Evolutionary conservation across 2,329 filamentous ascomycete species (phyloP), one percentile per base, ranked within the genome.

Genomic region (Botryosphaeria dothidea): DNA sequence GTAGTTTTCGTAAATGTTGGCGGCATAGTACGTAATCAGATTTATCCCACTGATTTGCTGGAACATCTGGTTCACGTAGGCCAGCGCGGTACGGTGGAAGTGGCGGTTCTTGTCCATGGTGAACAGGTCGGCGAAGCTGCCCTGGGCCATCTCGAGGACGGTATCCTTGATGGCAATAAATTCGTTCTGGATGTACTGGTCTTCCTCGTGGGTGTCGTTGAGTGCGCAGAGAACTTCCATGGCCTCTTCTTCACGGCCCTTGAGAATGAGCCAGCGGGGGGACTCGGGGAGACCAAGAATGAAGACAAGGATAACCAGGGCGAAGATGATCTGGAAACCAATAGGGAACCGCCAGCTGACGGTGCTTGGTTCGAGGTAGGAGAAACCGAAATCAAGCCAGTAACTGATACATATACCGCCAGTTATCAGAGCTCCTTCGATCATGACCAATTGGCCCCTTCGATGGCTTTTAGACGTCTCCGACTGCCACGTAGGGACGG

Each of bases 61-160:
- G 75, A 84, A 86, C 77, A 85, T 80, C 71, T 86, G 84, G 73
- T 85, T 86, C 74, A 85, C 80, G 68, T 86, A 86, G 66, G 82
- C 84, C 27, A 86, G 78, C 13, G 83, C 71, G 8, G 82, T 83
- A 63, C 85, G 83, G 74, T 86, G 84, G 67, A 86, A 79, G 73
- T 86, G 82, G 46, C 84, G 81, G 70, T 86, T 79, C 67, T 85
- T 82, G 66, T 78, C 81, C 80, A 85, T 85, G 67, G 83, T 86
- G 74, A 88, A 88, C 65, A 88, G 81, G 67, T 88, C 86, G 5
- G 74, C 73, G 75, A 87, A 87, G 27, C 77, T 79, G 27, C 83
- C 77, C 75, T 84, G 70, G 0, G 73, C 72, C 74, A 77, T 77
- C 63, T 77, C 75, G 38, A 76, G 71, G 4, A 74, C 75, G 4